These are phyloP conservation scores for Amphibolis antarctica DNA, from an alignment of 106 monocot genomes.

Conservation along the genomic window DNA sequence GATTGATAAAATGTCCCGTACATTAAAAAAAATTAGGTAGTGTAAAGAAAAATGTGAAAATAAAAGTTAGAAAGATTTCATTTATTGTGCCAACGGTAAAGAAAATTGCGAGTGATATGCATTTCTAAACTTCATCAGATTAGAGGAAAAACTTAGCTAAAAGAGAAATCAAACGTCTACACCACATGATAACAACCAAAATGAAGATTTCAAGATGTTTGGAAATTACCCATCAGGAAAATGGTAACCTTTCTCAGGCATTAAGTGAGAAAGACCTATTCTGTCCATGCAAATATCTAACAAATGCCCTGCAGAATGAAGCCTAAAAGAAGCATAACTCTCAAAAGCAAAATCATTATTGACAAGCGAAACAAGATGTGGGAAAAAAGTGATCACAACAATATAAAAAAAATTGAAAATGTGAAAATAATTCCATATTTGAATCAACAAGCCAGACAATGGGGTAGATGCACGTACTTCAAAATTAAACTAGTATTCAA, in stretches of 20 bases:
- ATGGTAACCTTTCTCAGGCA: slow-evolving; percentile 68
- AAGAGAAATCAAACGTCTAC: not conserved
- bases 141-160: no score
- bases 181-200: no score
- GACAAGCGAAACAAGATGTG: not conserved
- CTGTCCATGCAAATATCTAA: slow-evolving; percentile 64
- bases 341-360: not conserved
- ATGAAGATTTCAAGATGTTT: not conserved
- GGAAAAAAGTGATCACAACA: not conserved
- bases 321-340: slow-evolving; percentile 27
- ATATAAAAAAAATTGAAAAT: not conserved
- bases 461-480: no score
- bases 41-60: no score
- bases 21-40: no score
- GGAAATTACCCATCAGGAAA: slow-evolving; percentile 66
- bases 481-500: no score
- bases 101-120: no score
- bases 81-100: no score
- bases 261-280: slow-evolving; percentile 43
- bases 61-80: no score
- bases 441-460: no score
- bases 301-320: slow-evolving; percentile 91
- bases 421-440: not conserved
- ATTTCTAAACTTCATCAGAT: no score
- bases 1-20: no score